Evolutionary conservation across 1,284 basidiomycete genomes (phyloP).

Genomic region (Sutorius eximius): DNA sequence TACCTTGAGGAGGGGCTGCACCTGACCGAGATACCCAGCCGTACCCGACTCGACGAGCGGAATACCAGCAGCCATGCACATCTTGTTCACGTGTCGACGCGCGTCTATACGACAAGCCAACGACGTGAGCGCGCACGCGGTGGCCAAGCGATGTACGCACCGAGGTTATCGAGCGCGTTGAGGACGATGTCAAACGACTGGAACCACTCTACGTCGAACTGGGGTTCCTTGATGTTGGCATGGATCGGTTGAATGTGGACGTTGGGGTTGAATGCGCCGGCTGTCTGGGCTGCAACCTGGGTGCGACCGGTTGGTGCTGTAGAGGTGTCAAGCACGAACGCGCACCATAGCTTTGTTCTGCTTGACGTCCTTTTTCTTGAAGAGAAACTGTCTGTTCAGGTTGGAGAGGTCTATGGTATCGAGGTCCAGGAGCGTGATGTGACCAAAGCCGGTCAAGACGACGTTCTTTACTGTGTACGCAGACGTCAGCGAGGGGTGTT

Average conservation of each 20-base stretch:
- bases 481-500: not conserved
- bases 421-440: constrained; percentile 92
- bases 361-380: constrained; percentile 96
- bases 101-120: constrained; percentile 56
- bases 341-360: constrained; percentile 88
- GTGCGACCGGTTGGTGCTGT: not conserved
- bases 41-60: constrained; percentile 97
- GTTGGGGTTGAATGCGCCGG: constrained; percentile 88
- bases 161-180: constrained; percentile 95
- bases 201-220: constrained; percentile 92
- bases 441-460: constrained; percentile 88
- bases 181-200: constrained; percentile 88
- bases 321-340: constrained; percentile 1
- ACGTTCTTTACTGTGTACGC: constrained; percentile 84
- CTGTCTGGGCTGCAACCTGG: constrained; percentile 87
- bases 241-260: constrained; percentile 89
- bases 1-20: constrained; percentile 75
- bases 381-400: constrained; percentile 96
- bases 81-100: constrained; percentile 91
- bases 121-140: not conserved
- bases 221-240: constrained; percentile 92
- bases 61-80: constrained; percentile 91
- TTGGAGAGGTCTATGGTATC: constrained; percentile 99
- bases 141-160: constrained; percentile 43
- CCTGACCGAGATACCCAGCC: constrained; percentile 90